phyloP scores from a whole-genome alignment of 2,329 filamentous ascomycete genomes.

The Penicillium sp. region DNA sequence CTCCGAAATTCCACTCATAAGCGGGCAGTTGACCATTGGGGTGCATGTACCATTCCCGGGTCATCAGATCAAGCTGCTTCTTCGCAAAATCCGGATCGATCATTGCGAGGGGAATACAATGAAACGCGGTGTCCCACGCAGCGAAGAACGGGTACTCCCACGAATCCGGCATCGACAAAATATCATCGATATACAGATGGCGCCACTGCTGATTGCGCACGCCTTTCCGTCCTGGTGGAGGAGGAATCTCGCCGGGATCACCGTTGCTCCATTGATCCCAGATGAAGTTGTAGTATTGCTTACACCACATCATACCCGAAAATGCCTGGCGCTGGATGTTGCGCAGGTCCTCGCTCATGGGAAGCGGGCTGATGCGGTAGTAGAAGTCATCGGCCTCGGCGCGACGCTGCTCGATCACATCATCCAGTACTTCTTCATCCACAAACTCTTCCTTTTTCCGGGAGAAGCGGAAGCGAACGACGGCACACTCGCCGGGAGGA shows the following conservation, averaged over 20 bases:
- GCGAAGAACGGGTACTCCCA: constrained; percentile 99
- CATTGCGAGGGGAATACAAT: constrained; percentile 94
- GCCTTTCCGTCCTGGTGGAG: constrained; percentile 70
- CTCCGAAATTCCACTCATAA: constrained; percentile 96
- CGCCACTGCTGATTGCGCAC: constrained; percentile 89
- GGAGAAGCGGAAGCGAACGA: constrained; percentile 86
- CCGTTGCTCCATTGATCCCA: constrained; percentile 98
- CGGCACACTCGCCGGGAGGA: constrained; percentile 83
- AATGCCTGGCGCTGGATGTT: constrained; percentile 95
- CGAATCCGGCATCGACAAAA: constrained; percentile 94
- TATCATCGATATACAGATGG: constrained; percentile 90
- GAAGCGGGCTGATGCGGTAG: constrained; percentile 83
- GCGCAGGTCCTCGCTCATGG: constrained; percentile 86
- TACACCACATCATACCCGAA: constrained; percentile 97
- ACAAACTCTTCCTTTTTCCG: constrained; percentile 70
- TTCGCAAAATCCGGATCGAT: constrained; percentile 97
- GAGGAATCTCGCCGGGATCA: constrained; percentile 80
- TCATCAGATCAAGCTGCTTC: constrained; percentile 94
- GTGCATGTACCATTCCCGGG: constrained; percentile 97
- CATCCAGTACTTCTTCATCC: constrained; percentile 88
- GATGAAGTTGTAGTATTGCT: constrained; percentile 93
- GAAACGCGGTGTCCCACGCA: constrained; percentile 95
- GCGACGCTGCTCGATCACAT: constrained; percentile 77
- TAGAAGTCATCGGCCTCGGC: constrained; percentile 97
- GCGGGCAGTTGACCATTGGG: constrained; percentile 92